These are phyloP conservation scores for Aspergillus avenaceus DNA, from an alignment of 495 filamentous ascomycete genomes.

Conservation along the genomic window DNA sequence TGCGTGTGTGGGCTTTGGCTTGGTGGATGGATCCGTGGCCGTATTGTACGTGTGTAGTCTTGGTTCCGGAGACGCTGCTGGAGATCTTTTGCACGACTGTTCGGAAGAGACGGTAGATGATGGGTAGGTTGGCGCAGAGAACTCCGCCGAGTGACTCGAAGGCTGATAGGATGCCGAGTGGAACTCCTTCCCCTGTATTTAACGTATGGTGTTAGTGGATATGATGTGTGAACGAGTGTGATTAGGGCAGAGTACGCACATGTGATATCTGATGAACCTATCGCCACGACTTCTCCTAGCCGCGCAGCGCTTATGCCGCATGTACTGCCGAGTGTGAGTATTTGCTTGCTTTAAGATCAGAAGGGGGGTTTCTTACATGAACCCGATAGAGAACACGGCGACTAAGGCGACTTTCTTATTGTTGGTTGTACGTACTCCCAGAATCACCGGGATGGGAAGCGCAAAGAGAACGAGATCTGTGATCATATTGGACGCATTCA, in stretches of 20 bases:
- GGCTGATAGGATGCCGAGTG: neutral
- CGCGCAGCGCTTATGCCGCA: slow-evolving; percentile 6
- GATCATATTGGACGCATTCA: slow-evolving; percentile 3
- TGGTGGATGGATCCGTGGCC: neutral
- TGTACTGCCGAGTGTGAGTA: neutral
- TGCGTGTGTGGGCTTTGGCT: neutral
- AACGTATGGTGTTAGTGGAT: neutral
- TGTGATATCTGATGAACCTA: slow-evolving; percentile 1
- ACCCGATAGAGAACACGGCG: slow-evolving; percentile 2
- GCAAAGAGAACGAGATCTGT: slow-evolving; percentile 3
- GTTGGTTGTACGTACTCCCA: neutral
- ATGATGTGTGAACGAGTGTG: neutral
- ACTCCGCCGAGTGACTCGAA: slow-evolving; percentile 3
- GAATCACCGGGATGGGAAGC: neutral
- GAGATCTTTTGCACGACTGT: slow-evolving; percentile 3
- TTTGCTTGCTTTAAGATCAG: neutral
- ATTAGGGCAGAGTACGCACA: neutral
- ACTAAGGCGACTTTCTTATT: neutral
- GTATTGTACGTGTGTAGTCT: neutral
- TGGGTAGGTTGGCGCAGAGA: slow-evolving; percentile 9
- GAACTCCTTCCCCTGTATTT: neutral
- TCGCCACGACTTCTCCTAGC: neutral
- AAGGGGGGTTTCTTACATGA: neutral
- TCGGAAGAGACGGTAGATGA: slow-evolving; percentile 4
- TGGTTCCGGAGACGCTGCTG: slow-evolving; percentile 3